A percentile compares a stretch with the other conserved stretches of the same genome.
phyloP scores from a whole-genome alignment of 1,139 yeast genomes.

The Protomyces arabidopsidicola region DNA sequence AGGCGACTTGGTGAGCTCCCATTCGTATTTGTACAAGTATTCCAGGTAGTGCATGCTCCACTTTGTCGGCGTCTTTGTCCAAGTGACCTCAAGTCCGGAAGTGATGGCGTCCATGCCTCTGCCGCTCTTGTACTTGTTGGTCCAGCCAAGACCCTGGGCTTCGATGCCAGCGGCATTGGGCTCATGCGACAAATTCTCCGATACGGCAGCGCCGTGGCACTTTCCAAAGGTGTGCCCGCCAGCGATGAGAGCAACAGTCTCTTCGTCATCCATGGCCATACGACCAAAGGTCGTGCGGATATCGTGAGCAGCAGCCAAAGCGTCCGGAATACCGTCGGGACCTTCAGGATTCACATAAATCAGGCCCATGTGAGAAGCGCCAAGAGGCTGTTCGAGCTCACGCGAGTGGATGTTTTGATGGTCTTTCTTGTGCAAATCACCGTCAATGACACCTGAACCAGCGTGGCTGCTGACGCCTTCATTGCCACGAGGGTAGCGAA shows the following conservation, averaged over 20 bases:
- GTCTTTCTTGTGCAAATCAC: not conserved
- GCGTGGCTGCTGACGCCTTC: not conserved
- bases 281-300: not conserved
- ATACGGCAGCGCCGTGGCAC: not conserved
- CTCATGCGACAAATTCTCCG: not conserved
- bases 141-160: not conserved
- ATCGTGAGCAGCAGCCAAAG: not conserved
- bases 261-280: not conserved
- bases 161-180: not conserved
- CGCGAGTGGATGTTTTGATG: not conserved
- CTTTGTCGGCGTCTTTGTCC: not conserved
- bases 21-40: not conserved
- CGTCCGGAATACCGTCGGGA: not conserved
- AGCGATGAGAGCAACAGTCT: not conserved
- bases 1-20: not conserved
- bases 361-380: not conserved
- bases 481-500: not conserved
- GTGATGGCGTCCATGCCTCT: not conserved
- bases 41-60: not conserved
- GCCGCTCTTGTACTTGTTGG: not conserved
- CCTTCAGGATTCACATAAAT: not conserved
- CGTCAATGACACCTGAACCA: not conserved
- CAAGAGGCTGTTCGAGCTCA: not conserved
- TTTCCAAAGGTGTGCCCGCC: not conserved
- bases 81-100: not conserved